Evolutionary conservation across 2,329 filamentous ascomycete genomes (phyloP), one percentile per base, ranked within the genome.

Genomic region (Stenocarpella maydis): DNA sequence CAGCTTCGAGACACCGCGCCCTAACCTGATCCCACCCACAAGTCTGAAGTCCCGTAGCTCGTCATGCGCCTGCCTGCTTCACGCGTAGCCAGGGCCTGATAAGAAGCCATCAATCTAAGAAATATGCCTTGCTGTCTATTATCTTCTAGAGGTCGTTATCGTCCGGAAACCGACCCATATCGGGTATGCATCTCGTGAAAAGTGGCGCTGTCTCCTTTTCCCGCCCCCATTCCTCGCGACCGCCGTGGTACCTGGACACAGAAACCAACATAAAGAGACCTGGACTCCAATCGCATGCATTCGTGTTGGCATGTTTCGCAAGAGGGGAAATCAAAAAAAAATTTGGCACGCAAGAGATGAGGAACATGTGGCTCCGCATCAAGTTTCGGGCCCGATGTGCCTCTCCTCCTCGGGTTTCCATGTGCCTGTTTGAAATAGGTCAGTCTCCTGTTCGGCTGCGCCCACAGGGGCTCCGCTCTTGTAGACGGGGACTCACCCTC

Each of bases 391-490:
- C 74, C 91, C 91, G 74, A 93, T 92, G 75, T 92, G 90, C 72
- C 91, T 86, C 76, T 92, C 88, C 74, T 80, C 86, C 76, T 92
- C 90, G 28, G 91, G 91, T 78, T 94, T 94, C 91, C 91, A 94
- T 4, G 90, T 91, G 60, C 91, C 91, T 93, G 75, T 50, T 8
- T 19, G 34, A 50, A 39, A 65, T 68, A 64, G 60, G 72, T 78
- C 64, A 78, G 73, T 67, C 21, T 45, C 49, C 26, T 68, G 39
- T 39, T 43, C 19, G 12, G 24, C 49, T 5, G 28, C 7, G 6
- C 54, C 68, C 15, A 14, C 68, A 15, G 6, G 63, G 26, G 34
- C 17, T 14, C 21, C 14, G n/a, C 26, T 24, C 31, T 28, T 31
- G n/a, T 26, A n/a, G 19, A 52, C 24, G 24, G 15, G 9, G 63